Conservation (phyloP, 345 rosid genomes). For the Microthlaspi erraticum region DNA sequence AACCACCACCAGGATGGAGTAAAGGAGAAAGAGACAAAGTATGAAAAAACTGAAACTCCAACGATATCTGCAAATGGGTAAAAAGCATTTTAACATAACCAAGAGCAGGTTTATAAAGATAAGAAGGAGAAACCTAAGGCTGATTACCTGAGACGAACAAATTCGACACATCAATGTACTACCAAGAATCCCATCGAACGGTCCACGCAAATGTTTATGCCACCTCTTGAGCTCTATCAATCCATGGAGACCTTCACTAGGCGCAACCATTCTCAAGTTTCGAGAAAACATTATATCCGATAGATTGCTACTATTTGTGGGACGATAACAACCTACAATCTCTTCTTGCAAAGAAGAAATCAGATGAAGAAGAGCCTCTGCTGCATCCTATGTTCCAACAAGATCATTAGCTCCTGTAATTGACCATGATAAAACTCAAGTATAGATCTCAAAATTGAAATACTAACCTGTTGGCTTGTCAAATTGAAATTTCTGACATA, state of each 20-base stretch:
- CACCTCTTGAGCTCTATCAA: constrained; percentile 69
- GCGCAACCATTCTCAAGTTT: constrained; percentile 58
- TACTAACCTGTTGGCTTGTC: constrained; percentile 75
- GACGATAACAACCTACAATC: constrained; percentile 59
- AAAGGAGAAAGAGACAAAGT: constrained; percentile 74
- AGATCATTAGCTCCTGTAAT: constrained; percentile 20
- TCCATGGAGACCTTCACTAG: constrained; percentile 39
- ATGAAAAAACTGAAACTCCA: constrained; percentile 87
- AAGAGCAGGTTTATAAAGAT: neutral
- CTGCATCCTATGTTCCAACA: constrained; percentile 70
- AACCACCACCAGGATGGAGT: constrained; percentile 55
- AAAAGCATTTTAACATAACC: neutral
- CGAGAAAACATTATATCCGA: constrained; percentile 51
- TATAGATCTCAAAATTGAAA: neutral
- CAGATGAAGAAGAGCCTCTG: constrained; percentile 88
- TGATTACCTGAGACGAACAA: constrained; percentile 69
- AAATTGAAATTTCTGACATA: constrained; percentile 69
- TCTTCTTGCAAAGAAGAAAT: constrained; percentile 79
- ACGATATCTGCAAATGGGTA: constrained; percentile 62
- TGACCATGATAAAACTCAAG: neutral
- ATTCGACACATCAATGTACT: constrained; percentile 72
- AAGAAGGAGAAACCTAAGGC: neutral
- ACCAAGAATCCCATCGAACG: constrained; percentile 80
- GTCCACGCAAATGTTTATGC: constrained; percentile 84
- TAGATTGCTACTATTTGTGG: constrained; percentile 50